Base-by-base conservation (phyloP, 495 filamentous ascomycete genomes). In the Annulohypoxylon bovei region DNA sequence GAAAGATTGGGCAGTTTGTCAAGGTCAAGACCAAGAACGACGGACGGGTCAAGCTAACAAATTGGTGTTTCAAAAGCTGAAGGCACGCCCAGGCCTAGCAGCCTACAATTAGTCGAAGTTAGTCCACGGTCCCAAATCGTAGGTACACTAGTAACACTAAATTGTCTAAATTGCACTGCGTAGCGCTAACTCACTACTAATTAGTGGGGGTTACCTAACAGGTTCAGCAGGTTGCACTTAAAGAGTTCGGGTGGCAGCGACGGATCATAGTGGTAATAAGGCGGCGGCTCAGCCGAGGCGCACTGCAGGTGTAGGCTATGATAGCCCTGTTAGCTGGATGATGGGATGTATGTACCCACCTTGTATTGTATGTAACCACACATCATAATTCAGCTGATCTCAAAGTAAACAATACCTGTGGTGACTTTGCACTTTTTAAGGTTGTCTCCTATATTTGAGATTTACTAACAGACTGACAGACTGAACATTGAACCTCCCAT, bases 21-120 rank as follows among this genome's bases (percentile, higher is more conserved):
- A 63, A 60, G 23, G 33, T 50, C 30, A 49, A 72, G 56, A 25
- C 52, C 50, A 68, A 57, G 50, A 71, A 32, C 49, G 53, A 53
- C 57, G 40, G 57, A 67, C 49, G 47, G 68, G 46, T 59, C 60
- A 16, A 67, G 44, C 64, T 72, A 72, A 35, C 20, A 67, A 67
- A 69, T 59, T 69, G 66, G 59, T 69, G 66, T 72, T 72, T 67
- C 65, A 72, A 67, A 53, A 65, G 60, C 65, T 65, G 60, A 72
- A 61, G 53, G 59, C 47, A 57, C 60, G 33, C 40, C 57, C 52
- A 56, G 33, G 49, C 27, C 33, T 42, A 53, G n/a, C n/a, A n/a
- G n/a, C n/a, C n/a, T n/a, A n/a, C n/a, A n/a, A n/a, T n/a, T n/a
- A n/a, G n/a, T n/a, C n/a, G n/a, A n/a, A n/a, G 33, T 54, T 49